Base-by-base conservation (phyloP, 257 asterid genomes). In the Nicotiana attenuata region DNA sequence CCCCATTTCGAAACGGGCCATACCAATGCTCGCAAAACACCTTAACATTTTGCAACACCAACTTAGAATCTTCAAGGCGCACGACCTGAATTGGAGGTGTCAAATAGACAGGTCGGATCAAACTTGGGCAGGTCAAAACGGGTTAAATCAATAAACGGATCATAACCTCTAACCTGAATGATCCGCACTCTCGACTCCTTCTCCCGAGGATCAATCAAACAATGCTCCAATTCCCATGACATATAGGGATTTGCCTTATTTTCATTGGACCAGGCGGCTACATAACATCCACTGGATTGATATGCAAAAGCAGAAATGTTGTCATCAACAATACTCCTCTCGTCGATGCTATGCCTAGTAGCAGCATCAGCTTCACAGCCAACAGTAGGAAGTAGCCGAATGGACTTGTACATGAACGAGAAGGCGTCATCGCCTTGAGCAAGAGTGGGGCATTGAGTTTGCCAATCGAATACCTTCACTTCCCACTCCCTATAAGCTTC, bases 301-400 rank as follows among this genome's bases (percentile, higher is more conserved):
- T 91, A 95, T 0, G 89, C 97, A 33, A 93, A 91, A 66, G 90
- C 86, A 6, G 90, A 47, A 26, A 81, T 83, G 5, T 76, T 83
- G 15, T 45, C 84, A 38, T 60, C 75, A 19, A 80, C 56, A 0
- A 88, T 28, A 14, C 57, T 83, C 85, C 93, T 88, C 67, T 92
- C 92, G 7, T 88, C 81, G 38, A 88, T 26, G 82, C 80, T 83
- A 86, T 96, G 61, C 82, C 86, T 81, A 60, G 98, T 93, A 81
- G 97, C 98, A 9, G 99, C 98, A 78, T 92, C 99, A 22, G 98
- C 98, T 86, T 95, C 98, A 53, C 99, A 95, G 60, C 99, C 99
- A 19, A 95, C 99, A 10, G 98, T 95, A 45, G 98, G 99, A 67
- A 92, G 93, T 22, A 93, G 92, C 83, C 85, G 89, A 20, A 93